These are phyloP conservation scores for Aspergillus sclerotiicarbonarius DNA, from an alignment of 495 filamentous ascomycete genomes.

Conservation along the genomic window DNA sequence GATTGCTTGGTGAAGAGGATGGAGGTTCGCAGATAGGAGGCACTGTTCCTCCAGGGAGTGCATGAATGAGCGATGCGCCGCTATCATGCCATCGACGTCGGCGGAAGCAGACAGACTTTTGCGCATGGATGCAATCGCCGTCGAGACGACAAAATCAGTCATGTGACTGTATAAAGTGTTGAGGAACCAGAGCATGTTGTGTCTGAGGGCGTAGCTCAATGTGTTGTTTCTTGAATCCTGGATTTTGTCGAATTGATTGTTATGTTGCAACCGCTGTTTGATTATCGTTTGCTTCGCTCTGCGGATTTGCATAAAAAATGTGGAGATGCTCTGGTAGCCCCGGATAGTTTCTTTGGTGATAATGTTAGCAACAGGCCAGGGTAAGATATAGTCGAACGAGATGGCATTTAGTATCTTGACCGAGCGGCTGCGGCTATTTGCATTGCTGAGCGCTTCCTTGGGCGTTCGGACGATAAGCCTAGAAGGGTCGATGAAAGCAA, in stretches of 20 bases:
- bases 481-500: conserved; percentile 52
- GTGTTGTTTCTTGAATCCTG: conserved; percentile 33
- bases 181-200: conserved; percentile 77
- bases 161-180: conserved; percentile 73
- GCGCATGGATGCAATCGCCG: conserved; percentile 51
- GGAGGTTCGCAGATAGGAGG: conserved; percentile 61
- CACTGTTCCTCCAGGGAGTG: conserved; percentile 60
- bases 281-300: conserved; percentile 69
- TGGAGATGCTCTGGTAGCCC: conserved; percentile 68
- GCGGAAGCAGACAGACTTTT: conserved; percentile 54
- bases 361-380: conserved; percentile 87
- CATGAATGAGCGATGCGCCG: conserved; percentile 63
- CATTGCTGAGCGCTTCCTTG: conserved; percentile 13
- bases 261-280: conserved; percentile 46
- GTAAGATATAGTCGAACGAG: conserved; percentile 60
- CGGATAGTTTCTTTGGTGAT: conserved; percentile 59
- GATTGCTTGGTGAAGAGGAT: conserved; percentile 63
- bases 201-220: conserved; percentile 60
- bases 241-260: conserved; percentile 7
- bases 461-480: conserved; percentile 54
- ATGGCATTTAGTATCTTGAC: conserved; percentile 56
- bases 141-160: conserved; percentile 65
- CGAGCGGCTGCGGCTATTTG: conserved; percentile 26
- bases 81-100: conserved; percentile 81
- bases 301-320: conserved; percentile 73